Evolutionary conservation across 139 green algal genomes (phyloP).

Genomic region (Chlamydomonas sphaeroides): DNA sequence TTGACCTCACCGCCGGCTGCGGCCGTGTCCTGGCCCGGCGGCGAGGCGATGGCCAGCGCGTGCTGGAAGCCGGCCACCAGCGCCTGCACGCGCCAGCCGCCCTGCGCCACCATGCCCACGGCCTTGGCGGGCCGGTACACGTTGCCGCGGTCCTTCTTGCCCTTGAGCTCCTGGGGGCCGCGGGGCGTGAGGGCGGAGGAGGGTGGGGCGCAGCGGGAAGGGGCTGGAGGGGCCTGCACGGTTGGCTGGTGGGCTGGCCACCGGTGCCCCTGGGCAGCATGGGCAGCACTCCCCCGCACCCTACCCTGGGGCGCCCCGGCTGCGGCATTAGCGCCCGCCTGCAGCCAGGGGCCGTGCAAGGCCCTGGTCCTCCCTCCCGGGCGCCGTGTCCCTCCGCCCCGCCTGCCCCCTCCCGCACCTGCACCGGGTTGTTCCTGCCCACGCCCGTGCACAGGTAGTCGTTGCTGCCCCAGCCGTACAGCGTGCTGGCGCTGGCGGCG

Average conservation of each 20-base stretch:
- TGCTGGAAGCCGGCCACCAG: slow-evolving; percentile 67
- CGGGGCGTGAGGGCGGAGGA: not conserved
- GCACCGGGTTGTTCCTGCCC: slow-evolving; percentile 31
- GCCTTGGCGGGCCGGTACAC: slow-evolving; percentile 43
- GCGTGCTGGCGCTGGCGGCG: slow-evolving; percentile 39
- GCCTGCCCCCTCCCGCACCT: not conserved
- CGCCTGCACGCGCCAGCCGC: slow-evolving; percentile 50
- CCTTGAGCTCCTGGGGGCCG: slow-evolving; percentile 29
- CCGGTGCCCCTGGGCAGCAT: no score
- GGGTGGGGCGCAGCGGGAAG: not conserved
- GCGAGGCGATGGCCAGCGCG: slow-evolving; percentile 54
- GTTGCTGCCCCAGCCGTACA: slow-evolving; percentile 68
- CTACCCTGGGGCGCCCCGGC: no score
- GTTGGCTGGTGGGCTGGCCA: no score
- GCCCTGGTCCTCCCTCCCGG: no score
- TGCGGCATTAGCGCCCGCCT: no score
- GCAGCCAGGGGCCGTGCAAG: no score
- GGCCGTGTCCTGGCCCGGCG: not conserved
- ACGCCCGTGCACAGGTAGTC: slow-evolving; percentile 53
- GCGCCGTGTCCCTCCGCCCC: no score
- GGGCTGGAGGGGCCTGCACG: no score
- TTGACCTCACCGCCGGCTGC: not conserved
- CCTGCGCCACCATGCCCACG: slow-evolving; percentile 25
- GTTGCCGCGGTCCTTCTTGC: slow-evolving; percentile 30
- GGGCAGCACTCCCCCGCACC: no score